phyloP scores from a whole-genome alignment of 257 asterid genomes.

The Primulina eburnea region DNA sequence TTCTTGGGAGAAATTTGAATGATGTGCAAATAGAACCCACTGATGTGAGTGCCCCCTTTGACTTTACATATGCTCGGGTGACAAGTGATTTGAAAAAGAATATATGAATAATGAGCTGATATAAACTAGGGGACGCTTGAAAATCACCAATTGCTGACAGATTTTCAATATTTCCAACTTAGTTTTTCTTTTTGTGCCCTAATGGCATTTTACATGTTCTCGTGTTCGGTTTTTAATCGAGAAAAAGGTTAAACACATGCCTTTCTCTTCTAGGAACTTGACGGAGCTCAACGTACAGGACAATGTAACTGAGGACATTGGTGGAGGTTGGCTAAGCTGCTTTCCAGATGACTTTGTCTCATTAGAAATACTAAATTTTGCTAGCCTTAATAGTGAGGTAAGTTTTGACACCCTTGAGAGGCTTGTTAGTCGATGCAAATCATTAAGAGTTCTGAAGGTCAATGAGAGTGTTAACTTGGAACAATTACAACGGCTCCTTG shows the following conservation, averaged over 20 bases:
- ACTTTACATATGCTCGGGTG: not conserved
- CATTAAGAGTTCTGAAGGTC: constrained; percentile 66
- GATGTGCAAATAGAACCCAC: not conserved
- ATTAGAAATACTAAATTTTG: constrained; percentile 67
- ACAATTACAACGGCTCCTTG: constrained; percentile 57
- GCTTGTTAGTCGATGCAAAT: constrained; percentile 75
- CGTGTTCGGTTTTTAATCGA: not conserved
- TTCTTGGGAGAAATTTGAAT: not conserved
- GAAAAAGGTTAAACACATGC: constrained; percentile 14
- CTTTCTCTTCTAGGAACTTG: constrained; percentile 56
- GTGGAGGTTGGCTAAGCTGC: constrained; percentile 71
- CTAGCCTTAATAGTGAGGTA: constrained; percentile 61
- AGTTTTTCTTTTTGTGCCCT: not conserved
- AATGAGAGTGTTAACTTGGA: constrained; percentile 55
- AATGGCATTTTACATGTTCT: constrained; percentile 10
- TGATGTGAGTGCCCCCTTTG: not conserved
- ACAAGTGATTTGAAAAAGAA: not conserved
- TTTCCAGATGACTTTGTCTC: constrained; percentile 73
- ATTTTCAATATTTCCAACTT: not conserved
- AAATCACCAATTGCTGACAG: not conserved
- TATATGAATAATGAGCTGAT: not conserved
- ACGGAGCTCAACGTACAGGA: constrained; percentile 88
- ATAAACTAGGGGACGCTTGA: constrained; percentile 5
- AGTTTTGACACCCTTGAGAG: constrained; percentile 67
- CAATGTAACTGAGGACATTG: constrained; percentile 51